Evolutionary conservation across 345 rosid species (phyloP), one percentile per base, ranked within the genome.

Genomic region (Eucalyptus rudis): DNA sequence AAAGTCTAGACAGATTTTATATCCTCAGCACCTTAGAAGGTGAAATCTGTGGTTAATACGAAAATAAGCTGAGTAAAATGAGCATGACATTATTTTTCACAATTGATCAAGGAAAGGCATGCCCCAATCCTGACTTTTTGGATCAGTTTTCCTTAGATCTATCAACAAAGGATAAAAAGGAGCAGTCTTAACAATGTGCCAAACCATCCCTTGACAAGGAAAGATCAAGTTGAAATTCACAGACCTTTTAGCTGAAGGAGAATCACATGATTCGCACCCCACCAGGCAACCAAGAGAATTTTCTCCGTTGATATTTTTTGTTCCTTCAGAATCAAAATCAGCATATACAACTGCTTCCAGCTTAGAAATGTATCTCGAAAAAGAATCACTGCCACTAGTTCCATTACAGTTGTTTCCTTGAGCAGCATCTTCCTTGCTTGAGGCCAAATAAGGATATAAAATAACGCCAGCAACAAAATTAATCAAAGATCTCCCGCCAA

Each of bases 401-500:
- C 49, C 58, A 50, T 76, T 88, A 84, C 52, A 81, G 76, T 49
- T 86, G 88, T 88, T 87, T 52, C 59, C 91, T 86, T 90, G 89
- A 49, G 86, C 44, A 86, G 91, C 87, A 79, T 91, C 91, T 87
- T 86, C 87, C 66, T 49, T 40, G 22, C 89, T 90, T 59, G 49
- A 90, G 88, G 86, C 89, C 89, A 88, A 88, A 86, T 89, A 93
- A 90, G 94, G 95, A 90, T 91, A 91, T 76, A 95, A 84, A 89
- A 94, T 88, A 51, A 90, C 76, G 87, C 88, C 86, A 54, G 95
- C 93, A 43, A 95, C 93, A 86, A 90, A 86, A 59, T 93, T 92
- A 81, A 90, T 71, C 52, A 95, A 90, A 59, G 89, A 51, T 86
- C 88, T 92, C 89, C 95, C 96, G 59, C 95, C 96, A 89, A 95